Evolutionary conservation across 225 moss, liverwort and hornwort species (phyloP), one percentile per base, ranked within the genome.

Genomic region (Lunularia cruciata): DNA sequence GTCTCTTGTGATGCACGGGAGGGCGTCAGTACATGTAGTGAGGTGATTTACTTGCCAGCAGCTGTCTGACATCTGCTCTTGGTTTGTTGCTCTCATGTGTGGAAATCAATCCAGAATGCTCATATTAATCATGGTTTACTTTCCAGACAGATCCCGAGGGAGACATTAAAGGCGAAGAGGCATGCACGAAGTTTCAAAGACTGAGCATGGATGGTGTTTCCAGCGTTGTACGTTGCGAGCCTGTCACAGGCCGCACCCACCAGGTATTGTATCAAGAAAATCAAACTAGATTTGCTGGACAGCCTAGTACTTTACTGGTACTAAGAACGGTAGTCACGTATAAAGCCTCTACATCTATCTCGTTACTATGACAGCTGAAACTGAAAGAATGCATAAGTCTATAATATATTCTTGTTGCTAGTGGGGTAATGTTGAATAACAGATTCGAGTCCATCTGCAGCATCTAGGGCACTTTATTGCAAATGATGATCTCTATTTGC

Each of bases 381-480:
- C n/a, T n/a, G n/a, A n/a, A n/a, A n/a, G n/a, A n/a, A n/a, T n/a
- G n/a, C n/a, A n/a, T n/a, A n/a, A n/a, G n/a, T 19, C 30, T 45
- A 3, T 27, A 45, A 3, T 28, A 19, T 20, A 45, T 19, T 19
- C 46, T 46, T 42, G 38, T 37, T 2, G 2, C 8, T 20, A 22
- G 27, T 23, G 9, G 28, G 48, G n/a, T 2, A 25, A 0, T 42
- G 43, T n/a, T 59, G 23, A 63, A 60, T 71, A 32, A 59, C 78
- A 94, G 95, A 98, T 98, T 72, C 89, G 96, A 40, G 92, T 98
- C 40, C 96, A 98, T 83, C 74, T 98, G 47, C 90, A 90, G 70
- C 81, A 98, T 78, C 64, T 98, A 62, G 90, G 92, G 72, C 77
- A 88, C 59, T 93, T 93, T 18, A 93, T 98, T 69, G 90, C 87